phyloP scores from a whole-genome alignment of 176 grass and related monocot genomes.

The Oryza longistaminata region DNA sequence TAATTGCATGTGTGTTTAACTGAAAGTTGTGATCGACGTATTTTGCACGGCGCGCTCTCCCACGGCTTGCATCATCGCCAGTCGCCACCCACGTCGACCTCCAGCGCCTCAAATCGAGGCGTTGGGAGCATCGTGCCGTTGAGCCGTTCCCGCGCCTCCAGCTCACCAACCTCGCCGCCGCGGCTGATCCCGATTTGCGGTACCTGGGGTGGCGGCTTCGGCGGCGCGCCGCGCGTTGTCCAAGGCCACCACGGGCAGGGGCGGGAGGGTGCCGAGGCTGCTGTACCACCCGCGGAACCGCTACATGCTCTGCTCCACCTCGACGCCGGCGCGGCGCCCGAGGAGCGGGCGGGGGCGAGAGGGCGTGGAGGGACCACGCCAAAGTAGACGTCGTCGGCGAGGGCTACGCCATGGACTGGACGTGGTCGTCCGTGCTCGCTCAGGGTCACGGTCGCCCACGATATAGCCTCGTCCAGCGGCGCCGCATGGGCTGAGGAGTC shows the following conservation, averaged over 20 bases:
- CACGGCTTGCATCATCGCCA: no score
- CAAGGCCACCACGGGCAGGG: slow-evolving; percentile 25
- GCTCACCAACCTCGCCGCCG: slow-evolving; percentile 47
- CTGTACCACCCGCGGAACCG: slow-evolving; percentile 68
- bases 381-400: slow-evolving; percentile 56
- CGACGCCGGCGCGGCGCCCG: slow-evolving; percentile 37
- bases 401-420: slow-evolving; percentile 41
- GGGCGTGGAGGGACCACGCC: background rate
- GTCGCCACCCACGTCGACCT: slow-evolving; percentile 35
- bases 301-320: slow-evolving; percentile 54
- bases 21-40: no score
- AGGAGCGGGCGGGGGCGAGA: slow-evolving; percentile 30
- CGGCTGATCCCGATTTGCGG: background rate
- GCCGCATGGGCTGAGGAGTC: no score
- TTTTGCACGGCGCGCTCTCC: no score
- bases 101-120: slow-evolving; percentile 20
- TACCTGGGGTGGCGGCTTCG: no score
- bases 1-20: no score
- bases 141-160: slow-evolving; percentile 45
- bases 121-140: slow-evolving; percentile 40
- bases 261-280: slow-evolving; percentile 35
- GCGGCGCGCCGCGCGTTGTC: background rate
- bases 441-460: no score
- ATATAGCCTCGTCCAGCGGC: no score
- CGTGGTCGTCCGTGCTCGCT: slow-evolving; percentile 48